A percentile compares a stretch with the other conserved stretches of the same genome.
Evolutionary conservation across 1,139 yeast species (phyloP).

Genomic region (Blastobotrys raffinosifermentans): DNA sequence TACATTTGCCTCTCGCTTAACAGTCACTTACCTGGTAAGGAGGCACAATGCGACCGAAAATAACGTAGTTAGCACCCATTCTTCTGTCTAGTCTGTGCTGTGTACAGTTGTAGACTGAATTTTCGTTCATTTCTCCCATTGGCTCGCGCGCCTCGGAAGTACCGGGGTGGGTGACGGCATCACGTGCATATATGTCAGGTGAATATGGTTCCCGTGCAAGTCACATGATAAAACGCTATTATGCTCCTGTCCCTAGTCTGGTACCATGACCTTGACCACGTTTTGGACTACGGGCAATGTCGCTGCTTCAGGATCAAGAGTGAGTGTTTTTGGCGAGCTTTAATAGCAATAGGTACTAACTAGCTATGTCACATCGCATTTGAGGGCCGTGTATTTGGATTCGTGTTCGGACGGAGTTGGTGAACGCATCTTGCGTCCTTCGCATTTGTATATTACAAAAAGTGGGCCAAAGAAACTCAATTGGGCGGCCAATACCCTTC

Average conservation of each 20-base stretch:
- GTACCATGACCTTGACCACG: background rate
- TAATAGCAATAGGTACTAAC: no score
- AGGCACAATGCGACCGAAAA: constrained; percentile 69
- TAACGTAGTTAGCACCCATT: constrained; percentile 78
- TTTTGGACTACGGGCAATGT: constrained; percentile 18
- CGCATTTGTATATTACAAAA: constrained; percentile 28
- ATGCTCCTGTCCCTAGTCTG: background rate
- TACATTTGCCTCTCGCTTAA: background rate
- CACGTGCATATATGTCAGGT: no score
- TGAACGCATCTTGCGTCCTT: constrained; percentile 28
- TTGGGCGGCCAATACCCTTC: constrained; percentile 25
- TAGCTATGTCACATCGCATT: constrained; percentile 30
- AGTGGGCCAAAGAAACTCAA: constrained; percentile 23
- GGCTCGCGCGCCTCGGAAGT: background rate
- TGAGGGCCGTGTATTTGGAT: constrained; percentile 31
- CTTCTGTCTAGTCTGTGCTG: constrained; percentile 1
- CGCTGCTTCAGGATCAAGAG: constrained; percentile 29
- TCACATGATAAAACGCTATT: constrained; percentile 4
- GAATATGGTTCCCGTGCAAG: no score
- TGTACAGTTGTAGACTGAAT: background rate
- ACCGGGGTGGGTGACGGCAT: background rate
- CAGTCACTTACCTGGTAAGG: constrained; percentile 50
- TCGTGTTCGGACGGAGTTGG: constrained; percentile 32
- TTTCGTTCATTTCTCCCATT: background rate
- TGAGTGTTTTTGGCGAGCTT: constrained; percentile 11